A percentile compares a stretch with the other conserved stretches of the same genome.
Conservation (phyloP, 2,329 filamentous ascomycete species). For the Talaromyces sp. region DNA sequence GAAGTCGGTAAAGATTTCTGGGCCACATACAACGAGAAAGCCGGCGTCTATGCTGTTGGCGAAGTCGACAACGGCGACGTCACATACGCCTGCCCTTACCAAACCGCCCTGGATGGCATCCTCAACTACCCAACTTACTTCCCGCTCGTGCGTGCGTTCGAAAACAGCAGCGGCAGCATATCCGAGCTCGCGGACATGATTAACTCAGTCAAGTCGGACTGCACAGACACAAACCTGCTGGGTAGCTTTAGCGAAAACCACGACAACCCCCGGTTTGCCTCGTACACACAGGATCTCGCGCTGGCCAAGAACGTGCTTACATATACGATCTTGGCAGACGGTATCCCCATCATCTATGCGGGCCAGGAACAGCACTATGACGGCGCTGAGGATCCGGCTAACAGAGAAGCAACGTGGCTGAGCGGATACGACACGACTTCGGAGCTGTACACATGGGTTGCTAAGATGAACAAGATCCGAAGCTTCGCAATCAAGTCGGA, state of each 20-base stretch:
- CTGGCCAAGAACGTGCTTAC: constrained; percentile 60
- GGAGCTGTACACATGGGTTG: constrained; percentile 49
- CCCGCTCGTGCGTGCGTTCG: constrained; percentile 32
- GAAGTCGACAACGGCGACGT: constrained; percentile 43
- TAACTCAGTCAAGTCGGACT: constrained; percentile 28
- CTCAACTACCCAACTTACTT: constrained; percentile 46
- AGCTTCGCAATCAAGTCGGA: constrained; percentile 37
- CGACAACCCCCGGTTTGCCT: constrained; percentile 54
- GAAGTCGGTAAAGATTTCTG: constrained; percentile 47
- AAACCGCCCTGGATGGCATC: constrained; percentile 42
- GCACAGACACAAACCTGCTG: constrained; percentile 44
- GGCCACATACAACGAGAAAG: constrained; percentile 34
- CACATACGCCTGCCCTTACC: constrained; percentile 41
- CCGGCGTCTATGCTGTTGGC: constrained; percentile 46
- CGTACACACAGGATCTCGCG: constrained; percentile 28
- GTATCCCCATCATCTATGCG: constrained; percentile 63
- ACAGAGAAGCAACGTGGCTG: constrained; percentile 57
- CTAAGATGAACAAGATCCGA: constrained; percentile 49
- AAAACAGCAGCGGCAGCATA: constrained; percentile 30
- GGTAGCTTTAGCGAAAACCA: constrained; percentile 60
- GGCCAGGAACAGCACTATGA: constrained; percentile 63
- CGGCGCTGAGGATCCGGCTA: constrained; percentile 47
- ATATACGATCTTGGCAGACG: constrained; percentile 56
- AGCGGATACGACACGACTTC: constrained; percentile 45
- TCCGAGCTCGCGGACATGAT: constrained; percentile 31